Evolutionary conservation across 306 rosid genomes (phyloP), one percentile per base, ranked within the genome.

Genomic region (Quercus suber): DNA sequence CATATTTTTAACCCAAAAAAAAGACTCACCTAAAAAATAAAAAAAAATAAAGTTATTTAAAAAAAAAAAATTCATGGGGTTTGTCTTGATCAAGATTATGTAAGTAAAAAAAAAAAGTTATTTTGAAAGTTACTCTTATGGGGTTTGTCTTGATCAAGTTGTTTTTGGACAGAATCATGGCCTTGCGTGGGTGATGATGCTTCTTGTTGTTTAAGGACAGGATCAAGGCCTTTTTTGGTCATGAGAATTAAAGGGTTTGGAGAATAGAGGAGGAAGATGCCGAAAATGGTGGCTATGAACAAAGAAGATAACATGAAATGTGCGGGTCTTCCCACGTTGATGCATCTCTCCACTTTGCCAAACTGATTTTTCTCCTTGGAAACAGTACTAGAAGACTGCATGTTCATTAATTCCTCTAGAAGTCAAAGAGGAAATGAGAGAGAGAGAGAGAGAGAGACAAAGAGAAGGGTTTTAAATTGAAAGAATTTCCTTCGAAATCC

Each of bases 271-370:
- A 88, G 61, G 87, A 83, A 86, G 73, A 89, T 61, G 68, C 83
- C 69, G 59, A 89, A 82, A 83, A 91, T 15, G 69, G 86, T 76
- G 76, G 83, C 86, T 7, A 83, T 21, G 55, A 78, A 85, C 23
- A 95, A 45, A 78, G 86, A 78, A 5, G 82, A 33, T 33, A 93
- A 72, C 69, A 88, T 43, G 55, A 87, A 87, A 76, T 93, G 93
- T 0, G 76, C 65, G 2, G 80, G 43, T 56, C 68, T 85, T n/a
- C 78, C 79, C 73, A 85, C 23, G 80, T 59, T 77, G 3, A 59
- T 14, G 51, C 80, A 79, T 84, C 86, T 89, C 73, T 85, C 93
- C 30, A 86, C 74, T 60, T 87, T 86, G 72, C 75, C 57, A 72
- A 61, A 12, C 71, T 30, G 43, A 25, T 79, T 84, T 67, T 71